Percentiles rank a stretch among this genome's conserved stretches.
phyloP scores from a whole-genome alignment of 805 yeast genomes.

The Scheffersomyces amazonensis region DNA sequence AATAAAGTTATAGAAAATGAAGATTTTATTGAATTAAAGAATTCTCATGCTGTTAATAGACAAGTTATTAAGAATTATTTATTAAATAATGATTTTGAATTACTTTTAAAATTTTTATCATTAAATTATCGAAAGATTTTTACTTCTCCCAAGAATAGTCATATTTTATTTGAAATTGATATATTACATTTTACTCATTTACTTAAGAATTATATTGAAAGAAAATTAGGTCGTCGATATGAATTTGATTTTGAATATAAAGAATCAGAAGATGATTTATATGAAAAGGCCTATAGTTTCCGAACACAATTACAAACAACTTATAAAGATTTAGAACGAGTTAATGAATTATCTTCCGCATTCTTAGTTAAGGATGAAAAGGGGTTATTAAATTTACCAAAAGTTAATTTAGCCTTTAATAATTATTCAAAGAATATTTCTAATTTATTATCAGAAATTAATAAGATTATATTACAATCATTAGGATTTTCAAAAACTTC shows the following conservation, averaged over 20 bases:
- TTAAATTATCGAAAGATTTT: conserved; percentile 15
- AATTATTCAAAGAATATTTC: conserved; percentile 16
- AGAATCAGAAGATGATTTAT: conserved; percentile 10
- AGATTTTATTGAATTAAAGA: conserved; percentile 5
- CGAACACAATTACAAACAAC: conserved; percentile 17
- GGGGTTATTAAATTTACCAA: conserved; percentile 20
- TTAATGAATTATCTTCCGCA: conserved; percentile 19
- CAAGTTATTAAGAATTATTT: conserved; percentile 20
- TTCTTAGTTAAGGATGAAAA: conserved; percentile 17
- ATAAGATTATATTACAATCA: conserved; percentile 19
- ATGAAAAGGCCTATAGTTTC: conserved; percentile 14
- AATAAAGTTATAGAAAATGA: conserved; percentile 6
- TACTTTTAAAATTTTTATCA: conserved; percentile 15
- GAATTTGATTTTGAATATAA: conserved; percentile 11
- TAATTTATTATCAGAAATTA: conserved; percentile 18
- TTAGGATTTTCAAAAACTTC: conserved; percentile 24
- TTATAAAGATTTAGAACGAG: conserved; percentile 6
- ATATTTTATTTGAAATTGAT: conserved; percentile 23
- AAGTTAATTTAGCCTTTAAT: conserved; percentile 15
- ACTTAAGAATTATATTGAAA: conserved; percentile 19
- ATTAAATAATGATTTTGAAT: conserved; percentile 20
- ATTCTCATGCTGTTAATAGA: conserved; percentile 23
- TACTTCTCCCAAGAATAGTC: conserved; percentile 9
- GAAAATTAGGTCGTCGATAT: conserved; percentile 8
- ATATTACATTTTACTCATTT: conserved; percentile 20